Evolutionary conservation across 73 alveolate genomes (phyloP).

Genomic region (Breviolum minutum): DNA sequence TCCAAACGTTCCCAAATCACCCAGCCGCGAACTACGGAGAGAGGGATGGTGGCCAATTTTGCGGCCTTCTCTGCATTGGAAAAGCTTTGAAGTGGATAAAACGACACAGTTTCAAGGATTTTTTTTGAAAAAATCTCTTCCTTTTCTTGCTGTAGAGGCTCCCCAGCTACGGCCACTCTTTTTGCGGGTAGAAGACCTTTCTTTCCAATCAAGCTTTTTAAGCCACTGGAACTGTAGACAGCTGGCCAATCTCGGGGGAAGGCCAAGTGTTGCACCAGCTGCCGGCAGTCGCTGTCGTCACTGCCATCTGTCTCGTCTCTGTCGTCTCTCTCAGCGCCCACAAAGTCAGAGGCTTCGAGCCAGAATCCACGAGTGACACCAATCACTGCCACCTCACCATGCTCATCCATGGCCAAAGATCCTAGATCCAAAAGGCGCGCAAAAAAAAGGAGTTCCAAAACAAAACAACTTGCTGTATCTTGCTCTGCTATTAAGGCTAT

Average conservation of each 20-base stretch:
- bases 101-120: background rate
- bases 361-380: conserved; percentile 13
- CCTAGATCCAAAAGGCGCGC: too few relatives aligned
- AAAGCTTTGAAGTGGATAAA: conserved; percentile 57
- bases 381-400: background rate
- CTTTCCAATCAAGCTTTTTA: conserved; percentile 22
- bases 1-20: conserved; percentile 7
- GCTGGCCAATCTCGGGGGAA: conserved; percentile 40
- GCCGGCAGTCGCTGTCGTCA: background rate
- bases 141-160: conserved; percentile 4
- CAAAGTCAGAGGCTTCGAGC: conserved; percentile 27
- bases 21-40: conserved; percentile 10
- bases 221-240: background rate
- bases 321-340: background rate
- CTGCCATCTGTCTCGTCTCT: background rate
- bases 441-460: too few relatives aligned
- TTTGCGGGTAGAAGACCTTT: background rate
- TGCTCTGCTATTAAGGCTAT: too few relatives aligned
- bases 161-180: conserved; percentile 64
- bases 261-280: background rate
- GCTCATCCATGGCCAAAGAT: background rate
- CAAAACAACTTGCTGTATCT: too few relatives aligned
- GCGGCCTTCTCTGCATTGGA: conserved; percentile 32
- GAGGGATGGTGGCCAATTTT: background rate
- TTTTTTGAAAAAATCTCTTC: background rate